Base-by-base conservation (phyloP, 495 filamentous ascomycete species). In the Penicillium canariense region DNA sequence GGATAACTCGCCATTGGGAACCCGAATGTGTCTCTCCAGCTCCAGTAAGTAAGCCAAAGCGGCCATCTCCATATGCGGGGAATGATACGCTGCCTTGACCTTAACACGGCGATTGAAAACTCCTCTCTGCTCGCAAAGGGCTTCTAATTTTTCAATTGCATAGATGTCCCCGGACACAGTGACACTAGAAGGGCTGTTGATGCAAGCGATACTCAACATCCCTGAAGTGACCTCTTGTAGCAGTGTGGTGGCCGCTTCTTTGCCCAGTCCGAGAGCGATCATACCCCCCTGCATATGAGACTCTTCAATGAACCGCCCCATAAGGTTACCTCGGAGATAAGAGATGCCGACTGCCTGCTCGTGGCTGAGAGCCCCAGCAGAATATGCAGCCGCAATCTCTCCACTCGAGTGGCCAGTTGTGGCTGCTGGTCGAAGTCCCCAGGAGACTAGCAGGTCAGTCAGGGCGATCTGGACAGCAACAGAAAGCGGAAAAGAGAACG, bases 331-430 rank as follows among this genome's bases (percentile, higher is more conserved):
- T 14, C 54, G 28, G n/a, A 30, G 31, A 17, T 56, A 56, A 4
- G 47, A 27, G 12, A 46, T 34, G 4, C 17, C 49, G 38, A 69
- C 61, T 7, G 59, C 61, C n/a, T 57, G 27, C 1, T 54, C 55
- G 43, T 57, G 54, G 5, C n/a, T 57, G 11, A 68, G 31, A 0
- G 45, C 55, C 0, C 59, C 61, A 3, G 50, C 65, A 1, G 69
- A 54, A 35, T 66, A 76, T 0, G 71, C 71, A 2, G 71, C 72
- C 0, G 68, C 68, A 25, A 72, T 71, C 40, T 76, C 73, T 1
- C 71, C 71, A 10, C 50, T 59, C 0, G 71, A 76, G 30, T 76
- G 73, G 1, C 73, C 61, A 4, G 50, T 58, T 0, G 70, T 66
- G 0, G 60, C 55, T 12, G 48, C 14, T 0, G 72, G 69, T 1